Percentiles rank a stretch among this genome's conserved stretches.
Conservation (phyloP, 2,329 filamentous ascomycete genomes). For the Verruconis gallopava region DNA sequence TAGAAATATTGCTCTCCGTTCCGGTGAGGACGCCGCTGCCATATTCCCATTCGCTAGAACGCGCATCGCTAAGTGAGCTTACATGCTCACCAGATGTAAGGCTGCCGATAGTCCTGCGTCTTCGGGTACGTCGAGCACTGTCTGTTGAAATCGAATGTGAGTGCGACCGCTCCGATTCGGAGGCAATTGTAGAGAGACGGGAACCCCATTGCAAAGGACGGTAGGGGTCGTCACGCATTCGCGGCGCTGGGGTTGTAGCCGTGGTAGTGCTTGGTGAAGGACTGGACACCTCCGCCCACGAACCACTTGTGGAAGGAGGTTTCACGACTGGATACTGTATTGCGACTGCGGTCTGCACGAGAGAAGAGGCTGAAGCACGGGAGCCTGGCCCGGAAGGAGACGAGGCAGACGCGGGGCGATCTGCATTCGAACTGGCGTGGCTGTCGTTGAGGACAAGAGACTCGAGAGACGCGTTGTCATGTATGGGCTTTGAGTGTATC, state of each 20-base stretch:
- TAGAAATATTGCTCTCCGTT: slow-evolving; percentile 19
- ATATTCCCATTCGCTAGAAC: background rate
- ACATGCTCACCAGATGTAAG: background rate
- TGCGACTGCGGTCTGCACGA: slow-evolving; percentile 20
- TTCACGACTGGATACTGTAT: slow-evolving; percentile 24
- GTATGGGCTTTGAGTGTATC: slow-evolving; percentile 13
- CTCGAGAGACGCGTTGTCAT: slow-evolving; percentile 16
- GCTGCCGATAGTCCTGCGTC: slow-evolving; percentile 8
- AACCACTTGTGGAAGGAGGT: slow-evolving; percentile 23
- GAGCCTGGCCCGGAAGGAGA: slow-evolving; percentile 9
- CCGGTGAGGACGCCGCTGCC: slow-evolving; percentile 9
- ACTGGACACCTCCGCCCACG: slow-evolving; percentile 21
- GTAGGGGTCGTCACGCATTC: slow-evolving; percentile 21
- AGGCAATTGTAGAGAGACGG: slow-evolving; percentile 13
- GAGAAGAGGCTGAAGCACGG: slow-evolving; percentile 20
- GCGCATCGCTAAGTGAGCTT: slow-evolving; percentile 1
- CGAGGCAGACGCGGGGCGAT: slow-evolving; percentile 15
- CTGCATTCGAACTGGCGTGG: slow-evolving; percentile 13
- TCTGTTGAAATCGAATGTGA: slow-evolving; percentile 3
- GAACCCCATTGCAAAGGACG: slow-evolving; percentile 12
- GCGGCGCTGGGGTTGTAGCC: slow-evolving; percentile 15
- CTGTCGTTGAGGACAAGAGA: slow-evolving; percentile 23
- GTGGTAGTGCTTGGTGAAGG: slow-evolving; percentile 18
- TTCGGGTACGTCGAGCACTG: background rate
- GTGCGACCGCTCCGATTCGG: slow-evolving; percentile 11